Percentiles rank a stretch among this genome's conserved stretches.
Conservation (phyloP, 2,329 filamentous ascomycete genomes). For the Ophiostoma australiae region DNA sequence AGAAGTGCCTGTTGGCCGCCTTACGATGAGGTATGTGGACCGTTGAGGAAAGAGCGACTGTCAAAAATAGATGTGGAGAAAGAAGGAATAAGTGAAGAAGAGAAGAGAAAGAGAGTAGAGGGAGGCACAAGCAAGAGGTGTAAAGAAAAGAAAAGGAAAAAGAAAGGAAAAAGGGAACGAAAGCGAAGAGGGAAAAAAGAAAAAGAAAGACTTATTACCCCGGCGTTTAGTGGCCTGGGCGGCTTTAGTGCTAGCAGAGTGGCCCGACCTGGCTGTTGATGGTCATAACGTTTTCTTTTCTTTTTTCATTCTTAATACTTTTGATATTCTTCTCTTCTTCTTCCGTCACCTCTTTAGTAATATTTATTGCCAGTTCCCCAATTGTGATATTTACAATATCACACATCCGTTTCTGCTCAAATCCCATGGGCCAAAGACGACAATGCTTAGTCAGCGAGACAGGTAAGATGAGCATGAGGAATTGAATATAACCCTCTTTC, state of each 20-base stretch:
- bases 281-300: background rate
- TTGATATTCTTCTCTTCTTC: background rate
- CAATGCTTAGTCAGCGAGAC: too few relatives aligned
- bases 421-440: too few relatives aligned
- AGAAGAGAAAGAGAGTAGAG: background rate
- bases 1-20: background rate
- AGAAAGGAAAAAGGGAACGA: background rate
- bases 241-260: background rate
- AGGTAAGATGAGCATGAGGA: too few relatives aligned
- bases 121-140: background rate
- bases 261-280: background rate
- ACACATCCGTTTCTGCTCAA: too few relatives aligned
- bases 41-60: background rate
- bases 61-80: background rate
- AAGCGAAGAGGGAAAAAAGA: background rate
- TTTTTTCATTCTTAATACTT: background rate
- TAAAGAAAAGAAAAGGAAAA: background rate
- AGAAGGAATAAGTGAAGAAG: background rate
- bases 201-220: background rate
- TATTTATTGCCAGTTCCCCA: background rate
- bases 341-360: background rate
- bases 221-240: background rate
- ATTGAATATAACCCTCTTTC: too few relatives aligned
- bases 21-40: background rate
- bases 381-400: too few relatives aligned